Conservation (phyloP, 768 basidiomycete genomes). For the Lenzites betulinus region DNA sequence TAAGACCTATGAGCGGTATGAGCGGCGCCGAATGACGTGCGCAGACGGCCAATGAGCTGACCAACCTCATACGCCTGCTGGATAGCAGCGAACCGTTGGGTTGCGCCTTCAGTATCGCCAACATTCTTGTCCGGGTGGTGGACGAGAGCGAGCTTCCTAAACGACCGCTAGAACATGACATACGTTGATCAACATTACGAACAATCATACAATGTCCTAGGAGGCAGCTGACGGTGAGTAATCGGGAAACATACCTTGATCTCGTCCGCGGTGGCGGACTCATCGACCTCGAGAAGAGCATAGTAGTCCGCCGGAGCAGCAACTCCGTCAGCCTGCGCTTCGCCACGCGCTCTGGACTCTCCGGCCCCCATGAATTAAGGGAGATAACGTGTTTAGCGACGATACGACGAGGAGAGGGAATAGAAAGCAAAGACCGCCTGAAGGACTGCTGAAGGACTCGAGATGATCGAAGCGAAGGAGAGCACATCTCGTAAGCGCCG, state of each 20-base stretch:
- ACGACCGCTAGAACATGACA: conserved; percentile 59
- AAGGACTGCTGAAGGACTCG: neutral
- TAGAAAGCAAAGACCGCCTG: too few relatives aligned
- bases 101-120: conserved; percentile 81
- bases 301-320: conserved; percentile 68
- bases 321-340: conserved; percentile 26
- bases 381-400: too few relatives aligned
- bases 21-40: neutral
- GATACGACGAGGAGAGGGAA: too few relatives aligned
- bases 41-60: neutral
- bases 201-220: neutral
- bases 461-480: conserved; percentile 1
- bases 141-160: conserved; percentile 79
- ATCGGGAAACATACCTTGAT: conserved; percentile 63
- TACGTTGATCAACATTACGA: neutral
- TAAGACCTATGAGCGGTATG: conserved; percentile 58
- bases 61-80: conserved; percentile 96
- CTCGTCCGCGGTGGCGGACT: conserved; percentile 82
- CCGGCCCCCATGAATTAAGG: conserved; percentile 70
- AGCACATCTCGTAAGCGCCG: neutral
- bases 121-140: conserved; percentile 91
- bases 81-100: conserved; percentile 79
- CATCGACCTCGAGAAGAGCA: conserved; percentile 75
- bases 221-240: neutral
- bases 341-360: conserved; percentile 53